A percentile compares a stretch with the other conserved stretches of the same genome.
Conservation (phyloP, 202 grass and related monocot genomes). For the Zizania palustris region DNA sequence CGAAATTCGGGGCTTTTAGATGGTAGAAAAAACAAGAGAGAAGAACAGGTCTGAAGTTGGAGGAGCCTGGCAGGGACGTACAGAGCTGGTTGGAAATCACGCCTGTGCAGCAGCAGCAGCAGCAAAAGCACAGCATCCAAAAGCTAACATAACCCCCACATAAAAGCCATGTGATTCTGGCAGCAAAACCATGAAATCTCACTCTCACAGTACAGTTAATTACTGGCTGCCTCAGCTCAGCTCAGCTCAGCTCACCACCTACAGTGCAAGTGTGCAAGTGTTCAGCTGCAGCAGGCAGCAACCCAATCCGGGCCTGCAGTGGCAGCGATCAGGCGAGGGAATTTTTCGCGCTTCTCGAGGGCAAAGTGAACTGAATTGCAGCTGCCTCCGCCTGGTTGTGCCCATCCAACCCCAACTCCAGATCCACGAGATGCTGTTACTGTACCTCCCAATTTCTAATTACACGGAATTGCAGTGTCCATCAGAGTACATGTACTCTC, state of each 20-base stretch:
- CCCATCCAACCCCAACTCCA: not conserved
- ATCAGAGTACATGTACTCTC: not conserved
- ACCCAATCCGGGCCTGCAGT: constrained; percentile 14
- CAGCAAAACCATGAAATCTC: constrained; percentile 33
- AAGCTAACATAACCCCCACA: constrained; percentile 41
- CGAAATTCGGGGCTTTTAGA: too few species aligned
- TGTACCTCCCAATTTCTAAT: not conserved
- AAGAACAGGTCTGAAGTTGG: not conserved
- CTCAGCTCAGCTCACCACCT: not conserved
- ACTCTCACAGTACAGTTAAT: not conserved
- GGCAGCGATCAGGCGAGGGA: constrained; percentile 19
- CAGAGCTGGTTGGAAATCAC: constrained; percentile 43
- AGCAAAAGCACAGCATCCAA: constrained; percentile 38
- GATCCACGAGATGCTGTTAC: not conserved
- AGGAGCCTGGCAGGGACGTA: not conserved
- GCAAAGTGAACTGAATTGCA: constrained; percentile 24
- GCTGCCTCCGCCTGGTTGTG: not conserved
- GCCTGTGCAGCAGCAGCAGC: constrained; percentile 36
- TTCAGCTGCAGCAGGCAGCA: not conserved
- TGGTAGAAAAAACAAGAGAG: not conserved
- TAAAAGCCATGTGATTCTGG: constrained; percentile 34
- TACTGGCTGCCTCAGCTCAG: not conserved
- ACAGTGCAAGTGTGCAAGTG: not conserved
- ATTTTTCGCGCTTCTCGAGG: constrained; percentile 37
- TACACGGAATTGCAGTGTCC: not conserved